phyloP scores from a whole-genome alignment of 306 rosid genomes.

The Abrus precatorius region DNA sequence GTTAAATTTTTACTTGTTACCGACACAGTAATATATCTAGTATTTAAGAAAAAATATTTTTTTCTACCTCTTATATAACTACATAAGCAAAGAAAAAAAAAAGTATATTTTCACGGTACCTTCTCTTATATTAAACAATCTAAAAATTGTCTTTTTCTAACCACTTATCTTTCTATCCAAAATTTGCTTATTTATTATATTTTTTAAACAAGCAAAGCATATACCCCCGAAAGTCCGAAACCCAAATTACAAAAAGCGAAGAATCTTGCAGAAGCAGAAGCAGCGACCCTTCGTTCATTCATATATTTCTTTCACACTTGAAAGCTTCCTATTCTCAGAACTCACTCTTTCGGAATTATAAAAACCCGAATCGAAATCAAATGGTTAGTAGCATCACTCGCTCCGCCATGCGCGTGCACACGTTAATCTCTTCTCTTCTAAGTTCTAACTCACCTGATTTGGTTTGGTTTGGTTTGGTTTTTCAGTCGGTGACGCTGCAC shows the following conservation, averaged over 20 bases:
- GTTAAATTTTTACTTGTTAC: too few species aligned
- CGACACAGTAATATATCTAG: too few species aligned
- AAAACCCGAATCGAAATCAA: not conserved
- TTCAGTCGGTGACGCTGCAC: slow-evolving; percentile 88
- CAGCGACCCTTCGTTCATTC: not conserved
- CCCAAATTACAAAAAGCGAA: not conserved
- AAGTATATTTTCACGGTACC: too few species aligned
- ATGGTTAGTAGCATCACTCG: slow-evolving; percentile 45
- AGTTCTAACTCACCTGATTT: not conserved
- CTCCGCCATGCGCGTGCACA: not conserved
- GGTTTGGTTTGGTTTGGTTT: not conserved
- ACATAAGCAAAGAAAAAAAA: too few species aligned
- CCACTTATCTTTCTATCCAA: too few species aligned
- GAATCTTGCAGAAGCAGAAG: not conserved
- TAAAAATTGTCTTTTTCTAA: too few species aligned
- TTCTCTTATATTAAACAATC: too few species aligned
- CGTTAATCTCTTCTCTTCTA: not conserved
- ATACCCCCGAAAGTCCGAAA: too few species aligned
- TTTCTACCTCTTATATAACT: too few species aligned
- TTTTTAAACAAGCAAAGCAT: too few species aligned
- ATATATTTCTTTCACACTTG: not conserved
- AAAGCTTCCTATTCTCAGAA: not conserved
- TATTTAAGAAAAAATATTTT: too few species aligned
- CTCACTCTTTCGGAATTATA: not conserved
- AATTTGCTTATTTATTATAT: too few species aligned